Evolutionary conservation across 306 rosid genomes (phyloP), one percentile per base, ranked within the genome.

Genomic region (Parietaria judaica): DNA sequence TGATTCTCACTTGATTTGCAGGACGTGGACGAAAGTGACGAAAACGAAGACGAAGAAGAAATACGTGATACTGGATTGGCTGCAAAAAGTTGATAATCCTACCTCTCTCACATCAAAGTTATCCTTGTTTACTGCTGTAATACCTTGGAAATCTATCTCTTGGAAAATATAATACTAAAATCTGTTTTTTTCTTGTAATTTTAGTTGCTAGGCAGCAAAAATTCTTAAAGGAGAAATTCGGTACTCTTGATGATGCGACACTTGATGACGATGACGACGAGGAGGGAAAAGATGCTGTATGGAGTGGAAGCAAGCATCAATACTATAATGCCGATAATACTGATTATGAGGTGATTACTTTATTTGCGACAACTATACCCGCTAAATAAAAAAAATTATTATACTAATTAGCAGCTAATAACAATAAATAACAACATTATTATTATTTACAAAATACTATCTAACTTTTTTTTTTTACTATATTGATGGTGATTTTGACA

Each of bases 291-390:
- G 66, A 49, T 52, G 62, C 41, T 16, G 16, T 68, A 11, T 68
- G 75, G 60, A 87, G 82, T 48, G 86, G 87, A 68, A 77, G 66
- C 66, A 75, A 60, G 61, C 48, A 49, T 60, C 31, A 56, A 4
- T 79, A 85, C 70, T 74, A 81, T 10, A 78, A 80, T 71, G 98
- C 86, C 69, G 98, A 92, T 37, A 92, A 88, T 82, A 77, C 79
- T 58, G 79, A 86, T 80, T 78, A 73, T 63, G 92, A 92, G 87
- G 98, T 86, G 76, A 69, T 69, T 54, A 52, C 65, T 60, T 51
- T 10, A 44, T 36, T 11, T 5, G 6, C 38, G 4, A 17, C 35
- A 60, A 51, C 51, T 5, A 41, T 44, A 41, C 46, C 23, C 9
- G 4, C 31, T 23, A 11, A 41, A 41, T 41, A 8, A 8, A 1